Evolutionary conservation across 768 basidiomycete species (phyloP), one percentile per base, ranked within the genome.

Genomic region (Boletus fagicola): DNA sequence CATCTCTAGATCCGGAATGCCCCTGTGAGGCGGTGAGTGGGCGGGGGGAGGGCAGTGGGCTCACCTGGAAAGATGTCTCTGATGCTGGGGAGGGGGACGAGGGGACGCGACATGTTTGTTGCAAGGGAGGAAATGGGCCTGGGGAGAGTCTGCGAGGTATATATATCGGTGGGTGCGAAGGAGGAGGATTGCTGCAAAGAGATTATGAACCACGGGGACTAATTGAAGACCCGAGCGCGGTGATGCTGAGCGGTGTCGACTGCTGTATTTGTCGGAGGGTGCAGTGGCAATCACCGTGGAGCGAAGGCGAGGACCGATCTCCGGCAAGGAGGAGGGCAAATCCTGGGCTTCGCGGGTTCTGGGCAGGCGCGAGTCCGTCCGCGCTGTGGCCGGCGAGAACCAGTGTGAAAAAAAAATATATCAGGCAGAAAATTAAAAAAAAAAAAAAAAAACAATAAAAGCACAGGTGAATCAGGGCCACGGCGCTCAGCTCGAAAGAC

Each of bases 41-140:
- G 12, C 9, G 31, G 10, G 28, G 47, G 15, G 7, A 18, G 42
- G 31, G 51, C 22, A 28, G 31, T 28, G 22, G 13, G 54, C 72
- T 43, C 60, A 79, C 82, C 80, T 46, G 82, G 82, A 58, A 83
- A 84, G 75, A 83, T 80, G 58, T 83, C 80, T 22, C 77, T 74
- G 35, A 82, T 82, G 62, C 79, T 79, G 26, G 82, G 82, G 28
- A 83, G 70, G 2, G 76, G 68, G 1, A 72, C 66, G 9, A 59
- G 60, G 1, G 61, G 62, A 26, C 67, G 69, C 31, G 71, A 57
- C 70, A 71, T n/a, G n/a, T n/a, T n/a, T n/a, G n/a, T n/a, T n/a
- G n/a, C n/a, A n/a, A n/a, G n/a, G n/a, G n/a, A 38, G 38, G 12
- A 31, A 24, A 35, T 2, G 8, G 48, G 33, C 1, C 13, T 3